These are phyloP conservation scores for Leishmania martiniquensis DNA, from an alignment of 208 protist species.

Conservation along the genomic window DNA sequence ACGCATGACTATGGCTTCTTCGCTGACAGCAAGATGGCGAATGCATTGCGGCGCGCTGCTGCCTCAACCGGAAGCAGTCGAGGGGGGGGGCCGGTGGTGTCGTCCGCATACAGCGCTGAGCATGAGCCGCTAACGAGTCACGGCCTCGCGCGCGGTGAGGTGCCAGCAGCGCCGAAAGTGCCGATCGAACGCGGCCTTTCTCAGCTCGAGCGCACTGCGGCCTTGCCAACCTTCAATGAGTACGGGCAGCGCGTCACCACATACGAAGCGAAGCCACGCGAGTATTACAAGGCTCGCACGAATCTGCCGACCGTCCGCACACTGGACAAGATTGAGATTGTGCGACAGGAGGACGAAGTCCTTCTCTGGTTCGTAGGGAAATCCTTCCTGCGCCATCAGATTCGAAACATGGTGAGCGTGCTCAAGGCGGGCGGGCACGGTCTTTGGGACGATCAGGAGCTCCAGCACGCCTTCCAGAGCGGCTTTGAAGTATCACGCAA, in stretches of 20 bases:
- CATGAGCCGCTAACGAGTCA: slow-evolving; percentile 49
- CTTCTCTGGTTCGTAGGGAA: slow-evolving; percentile 86
- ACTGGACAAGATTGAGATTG: slow-evolving; percentile 79
- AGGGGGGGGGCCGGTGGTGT: slow-evolving; percentile 25
- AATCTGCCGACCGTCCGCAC: slow-evolving; percentile 87
- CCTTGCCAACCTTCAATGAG: slow-evolving; percentile 85
- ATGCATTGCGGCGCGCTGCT: slow-evolving; percentile 75
- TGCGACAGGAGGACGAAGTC: slow-evolving; percentile 90
- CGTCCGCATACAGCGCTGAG: slow-evolving; percentile 48
- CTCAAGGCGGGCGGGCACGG: slow-evolving; percentile 80
- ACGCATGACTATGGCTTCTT: slow-evolving; percentile 89
- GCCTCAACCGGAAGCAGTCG: slow-evolving; percentile 8
- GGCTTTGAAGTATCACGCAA: slow-evolving; percentile 83
- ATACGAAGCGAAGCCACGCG: slow-evolving; percentile 60
- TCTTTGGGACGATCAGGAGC: slow-evolving; percentile 83
- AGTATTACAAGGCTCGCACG: slow-evolving; percentile 68
- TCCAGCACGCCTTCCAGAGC: slow-evolving; percentile 69
- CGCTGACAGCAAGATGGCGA: slow-evolving; percentile 86
- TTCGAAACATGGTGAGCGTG: slow-evolving; percentile 87
- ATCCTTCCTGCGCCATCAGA: slow-evolving; percentile 88
- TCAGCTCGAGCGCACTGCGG: slow-evolving; percentile 67
- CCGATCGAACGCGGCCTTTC: slow-evolving; percentile 56
- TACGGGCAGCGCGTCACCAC: slow-evolving; percentile 74
- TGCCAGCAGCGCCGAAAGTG: slow-evolving; percentile 63
- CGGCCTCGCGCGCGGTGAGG: slow-evolving; percentile 31